Evolutionary conservation across 2,329 filamentous ascomycete genomes (phyloP).

Genomic region (Aspergillaceae sp.): DNA sequence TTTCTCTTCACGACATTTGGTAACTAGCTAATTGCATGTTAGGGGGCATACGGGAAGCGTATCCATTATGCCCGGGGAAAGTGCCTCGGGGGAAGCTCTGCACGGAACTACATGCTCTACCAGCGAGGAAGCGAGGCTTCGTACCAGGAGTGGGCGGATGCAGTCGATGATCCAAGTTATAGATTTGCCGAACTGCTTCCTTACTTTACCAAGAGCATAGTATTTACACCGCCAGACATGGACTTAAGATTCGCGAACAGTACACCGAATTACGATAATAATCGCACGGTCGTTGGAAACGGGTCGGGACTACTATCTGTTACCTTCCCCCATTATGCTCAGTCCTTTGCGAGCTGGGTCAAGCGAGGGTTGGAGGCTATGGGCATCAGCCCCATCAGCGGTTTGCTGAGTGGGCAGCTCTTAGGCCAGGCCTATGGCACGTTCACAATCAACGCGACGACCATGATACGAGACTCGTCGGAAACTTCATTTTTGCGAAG

Average conservation of each 20-base stretch:
- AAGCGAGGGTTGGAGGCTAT: no score
- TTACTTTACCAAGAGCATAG: not conserved
- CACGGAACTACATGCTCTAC: conserved; percentile 14
- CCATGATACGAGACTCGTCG: conserved; percentile 7
- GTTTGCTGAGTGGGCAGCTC: conserved; percentile 5
- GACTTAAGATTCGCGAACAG: no score
- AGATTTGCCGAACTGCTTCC: no score
- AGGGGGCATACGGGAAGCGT: no score
- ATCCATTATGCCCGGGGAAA: conserved; percentile 13
- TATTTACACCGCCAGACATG: no score
- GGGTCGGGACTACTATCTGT: no score
- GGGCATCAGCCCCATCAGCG: no score
- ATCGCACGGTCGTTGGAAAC: no score
- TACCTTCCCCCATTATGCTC: no score
- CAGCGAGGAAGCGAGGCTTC: conserved; percentile 17
- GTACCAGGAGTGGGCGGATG: conserved; percentile 26
- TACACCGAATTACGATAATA: no score
- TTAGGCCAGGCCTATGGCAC: conserved; percentile 12
- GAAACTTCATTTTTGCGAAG: not conserved
- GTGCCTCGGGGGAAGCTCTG: conserved; percentile 10
- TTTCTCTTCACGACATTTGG: not conserved
- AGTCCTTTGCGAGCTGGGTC: no score
- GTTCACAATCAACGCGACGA: conserved; percentile 18
- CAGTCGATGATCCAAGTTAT: conserved; percentile 18
- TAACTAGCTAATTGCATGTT: conserved; percentile 2